Conservation (phyloP, 306 rosid species). For the Luffa acutangula region DNA sequence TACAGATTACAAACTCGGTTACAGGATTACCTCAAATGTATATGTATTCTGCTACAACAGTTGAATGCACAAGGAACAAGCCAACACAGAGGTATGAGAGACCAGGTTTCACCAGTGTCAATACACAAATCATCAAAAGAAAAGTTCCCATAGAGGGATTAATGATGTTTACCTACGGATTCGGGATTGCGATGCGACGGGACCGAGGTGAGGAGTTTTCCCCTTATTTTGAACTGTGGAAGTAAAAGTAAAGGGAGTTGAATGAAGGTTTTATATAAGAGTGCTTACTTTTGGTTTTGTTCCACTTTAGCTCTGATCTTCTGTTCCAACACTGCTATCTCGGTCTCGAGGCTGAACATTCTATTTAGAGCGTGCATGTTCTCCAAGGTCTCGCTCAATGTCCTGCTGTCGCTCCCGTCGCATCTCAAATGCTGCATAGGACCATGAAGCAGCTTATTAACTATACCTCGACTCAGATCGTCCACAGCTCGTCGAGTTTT, state of each 20-base stretch:
- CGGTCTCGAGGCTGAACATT: slow-evolving; percentile 96
- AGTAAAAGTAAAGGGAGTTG: slow-evolving; percentile 25
- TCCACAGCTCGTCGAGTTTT: slow-evolving; percentile 85
- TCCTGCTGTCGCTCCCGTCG: slow-evolving; percentile 90
- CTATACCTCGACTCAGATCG: slow-evolving; percentile 95
- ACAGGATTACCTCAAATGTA: slow-evolving; percentile 5
- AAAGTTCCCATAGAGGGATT: slow-evolving; percentile 15
- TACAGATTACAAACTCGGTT: not conserved
- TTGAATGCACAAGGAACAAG: not conserved
- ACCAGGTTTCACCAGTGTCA: slow-evolving; percentile 2
- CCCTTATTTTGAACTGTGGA: slow-evolving; percentile 34
- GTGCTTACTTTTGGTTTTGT: slow-evolving; percentile 59
- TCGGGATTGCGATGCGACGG: slow-evolving; percentile 25
- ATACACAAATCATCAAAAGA: slow-evolving; percentile 29
- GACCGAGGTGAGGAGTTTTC: slow-evolving; percentile 25
- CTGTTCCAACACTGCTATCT: slow-evolving; percentile 76
- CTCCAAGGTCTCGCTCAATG: slow-evolving; percentile 85
- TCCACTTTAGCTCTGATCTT: slow-evolving; percentile 96
- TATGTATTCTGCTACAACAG: not conserved
- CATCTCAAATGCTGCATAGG: slow-evolving; percentile 98
- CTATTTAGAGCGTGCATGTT: slow-evolving; percentile 97
- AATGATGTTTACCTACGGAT: slow-evolving; percentile 21
- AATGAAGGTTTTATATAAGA: slow-evolving; percentile 14
- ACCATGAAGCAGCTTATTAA: slow-evolving; percentile 95
- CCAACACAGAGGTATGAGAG: not conserved